Evolutionary conservation across 768 basidiomycete genomes (phyloP).

Genomic region (Lentinula lateritia): DNA sequence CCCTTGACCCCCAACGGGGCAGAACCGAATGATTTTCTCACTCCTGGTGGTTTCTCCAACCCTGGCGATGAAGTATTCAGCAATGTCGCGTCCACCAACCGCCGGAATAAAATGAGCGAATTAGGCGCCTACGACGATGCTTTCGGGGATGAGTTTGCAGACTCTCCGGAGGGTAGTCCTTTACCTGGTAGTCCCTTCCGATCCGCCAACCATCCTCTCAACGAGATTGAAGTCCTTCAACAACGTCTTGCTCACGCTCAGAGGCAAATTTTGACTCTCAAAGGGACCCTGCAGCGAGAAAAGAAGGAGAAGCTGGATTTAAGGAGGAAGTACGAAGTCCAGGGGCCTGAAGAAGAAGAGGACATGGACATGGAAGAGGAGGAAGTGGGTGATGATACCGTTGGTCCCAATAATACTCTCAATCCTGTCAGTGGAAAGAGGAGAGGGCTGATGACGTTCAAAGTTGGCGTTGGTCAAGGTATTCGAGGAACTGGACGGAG

Average conservation of each 20-base stretch:
- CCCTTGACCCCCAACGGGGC: conserved; percentile 65
- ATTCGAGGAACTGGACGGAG: conserved; percentile 6
- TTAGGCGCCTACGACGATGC: conserved; percentile 46
- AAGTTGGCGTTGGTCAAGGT: neutral
- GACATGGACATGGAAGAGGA: conserved; percentile 19
- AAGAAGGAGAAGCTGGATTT: conserved; percentile 76
- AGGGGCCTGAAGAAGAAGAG: conserved; percentile 17
- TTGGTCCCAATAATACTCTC: neutral
- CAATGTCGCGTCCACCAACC: conserved; percentile 54
- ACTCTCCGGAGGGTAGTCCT: conserved; percentile 62
- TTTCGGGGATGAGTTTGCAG: conserved; percentile 38
- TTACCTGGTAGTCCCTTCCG: conserved; percentile 48
- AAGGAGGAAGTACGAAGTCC: conserved; percentile 46
- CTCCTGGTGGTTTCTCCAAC: conserved; percentile 51
- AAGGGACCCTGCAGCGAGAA: conserved; percentile 74
- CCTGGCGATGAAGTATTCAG: conserved; percentile 67
- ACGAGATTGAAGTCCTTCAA: conserved; percentile 77
- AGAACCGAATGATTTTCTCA: conserved; percentile 41
- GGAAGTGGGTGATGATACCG: conserved; percentile 7
- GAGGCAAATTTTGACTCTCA: conserved; percentile 77
- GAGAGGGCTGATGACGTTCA: neutral
- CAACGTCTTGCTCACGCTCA: conserved; percentile 83
- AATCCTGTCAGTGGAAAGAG: neutral
- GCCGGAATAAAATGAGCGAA: conserved; percentile 28
- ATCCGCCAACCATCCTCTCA: conserved; percentile 67